phyloP scores from a whole-genome alignment of 2,329 filamentous ascomycete genomes.

The Alternaria sp. region DNA sequence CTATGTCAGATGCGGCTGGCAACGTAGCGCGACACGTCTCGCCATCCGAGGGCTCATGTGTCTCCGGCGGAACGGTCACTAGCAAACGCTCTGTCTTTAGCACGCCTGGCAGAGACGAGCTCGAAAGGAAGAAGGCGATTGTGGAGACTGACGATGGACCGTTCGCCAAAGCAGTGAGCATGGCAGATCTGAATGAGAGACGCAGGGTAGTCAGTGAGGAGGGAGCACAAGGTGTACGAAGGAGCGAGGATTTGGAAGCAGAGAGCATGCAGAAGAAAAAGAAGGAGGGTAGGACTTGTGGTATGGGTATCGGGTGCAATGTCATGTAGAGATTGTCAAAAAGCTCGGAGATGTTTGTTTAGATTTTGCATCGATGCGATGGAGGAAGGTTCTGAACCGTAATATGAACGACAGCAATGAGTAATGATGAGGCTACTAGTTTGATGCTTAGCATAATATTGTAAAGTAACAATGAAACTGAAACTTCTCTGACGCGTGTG shows the following conservation, averaged over 20 bases:
- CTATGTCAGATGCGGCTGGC: not conserved
- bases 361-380: not conserved
- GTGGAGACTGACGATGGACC: slow-evolving; percentile 33
- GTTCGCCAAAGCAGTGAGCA: slow-evolving; percentile 22
- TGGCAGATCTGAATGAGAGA: slow-evolving; percentile 23
- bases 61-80: slow-evolving; percentile 6
- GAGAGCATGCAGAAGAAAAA: not conserved
- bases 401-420: not conserved
- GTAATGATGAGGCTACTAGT: not conserved
- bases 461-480: not conserved
- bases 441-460: not conserved
- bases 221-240: not conserved
- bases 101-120: slow-evolving; percentile 40
- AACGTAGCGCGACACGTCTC: not conserved
- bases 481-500: not conserved
- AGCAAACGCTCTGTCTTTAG: slow-evolving; percentile 26
- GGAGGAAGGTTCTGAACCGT: not conserved
- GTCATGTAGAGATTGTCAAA: slow-evolving; percentile 23
- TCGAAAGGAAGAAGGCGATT: slow-evolving; percentile 37
- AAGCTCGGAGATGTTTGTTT: not conserved
- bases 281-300: slow-evolving; percentile 1
- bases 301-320: slow-evolving; percentile 7
- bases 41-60: not conserved
- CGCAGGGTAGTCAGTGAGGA: slow-evolving; percentile 22
- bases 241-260: not conserved